Conservation (phyloP, 2,329 filamentous ascomycete genomes). For the Neofusicoccum sp. region DNA sequence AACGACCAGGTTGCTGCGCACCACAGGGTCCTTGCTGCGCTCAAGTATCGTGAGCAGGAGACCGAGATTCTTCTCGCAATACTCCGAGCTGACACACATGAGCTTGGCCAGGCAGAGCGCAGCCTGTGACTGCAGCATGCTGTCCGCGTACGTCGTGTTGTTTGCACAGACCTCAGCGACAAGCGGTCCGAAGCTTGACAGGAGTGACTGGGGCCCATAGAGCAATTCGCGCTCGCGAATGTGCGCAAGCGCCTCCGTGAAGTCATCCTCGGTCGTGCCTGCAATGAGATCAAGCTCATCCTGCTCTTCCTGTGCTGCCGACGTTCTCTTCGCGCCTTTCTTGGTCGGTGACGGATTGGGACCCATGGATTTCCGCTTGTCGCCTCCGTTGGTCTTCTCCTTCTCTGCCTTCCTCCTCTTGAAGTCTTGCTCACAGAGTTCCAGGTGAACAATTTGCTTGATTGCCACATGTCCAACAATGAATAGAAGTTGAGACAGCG, state of each 20-base stretch:
- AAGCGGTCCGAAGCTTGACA: slow-evolving; percentile 87
- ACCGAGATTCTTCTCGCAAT: slow-evolving; percentile 88
- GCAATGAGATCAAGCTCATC: slow-evolving; percentile 96
- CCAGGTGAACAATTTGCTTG: slow-evolving; percentile 97
- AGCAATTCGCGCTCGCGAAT: slow-evolving; percentile 82
- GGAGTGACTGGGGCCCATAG: slow-evolving; percentile 76
- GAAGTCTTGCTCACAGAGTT: slow-evolving; percentile 96
- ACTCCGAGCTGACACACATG: slow-evolving; percentile 97
- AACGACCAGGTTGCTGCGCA: slow-evolving; percentile 93
- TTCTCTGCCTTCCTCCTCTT: slow-evolving; percentile 93
- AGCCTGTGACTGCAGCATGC: slow-evolving; percentile 86
- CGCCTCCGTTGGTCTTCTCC: slow-evolving; percentile 56
- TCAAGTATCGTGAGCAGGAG: slow-evolving; percentile 98
- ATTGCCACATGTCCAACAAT: slow-evolving; percentile 95
- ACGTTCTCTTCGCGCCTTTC: slow-evolving; percentile 41
- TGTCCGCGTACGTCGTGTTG: slow-evolving; percentile 87
- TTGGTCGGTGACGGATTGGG: slow-evolving; percentile 33
- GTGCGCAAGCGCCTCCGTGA: slow-evolving; percentile 80
- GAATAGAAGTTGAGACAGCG: slow-evolving; percentile 86
- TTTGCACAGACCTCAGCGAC: slow-evolving; percentile 93
- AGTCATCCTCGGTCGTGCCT: slow-evolving; percentile 92
- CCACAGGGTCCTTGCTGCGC: slow-evolving; percentile 85
- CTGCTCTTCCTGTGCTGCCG: slow-evolving; percentile 63
- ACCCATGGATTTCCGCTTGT: slow-evolving; percentile 32
- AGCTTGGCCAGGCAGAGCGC: slow-evolving; percentile 95